A percentile compares a stretch with the other conserved stretches of the same genome.
These are phyloP conservation scores for Prasinococcaceae sp. DNA, from an alignment of 139 green algal species.

Conservation along the genomic window DNA sequence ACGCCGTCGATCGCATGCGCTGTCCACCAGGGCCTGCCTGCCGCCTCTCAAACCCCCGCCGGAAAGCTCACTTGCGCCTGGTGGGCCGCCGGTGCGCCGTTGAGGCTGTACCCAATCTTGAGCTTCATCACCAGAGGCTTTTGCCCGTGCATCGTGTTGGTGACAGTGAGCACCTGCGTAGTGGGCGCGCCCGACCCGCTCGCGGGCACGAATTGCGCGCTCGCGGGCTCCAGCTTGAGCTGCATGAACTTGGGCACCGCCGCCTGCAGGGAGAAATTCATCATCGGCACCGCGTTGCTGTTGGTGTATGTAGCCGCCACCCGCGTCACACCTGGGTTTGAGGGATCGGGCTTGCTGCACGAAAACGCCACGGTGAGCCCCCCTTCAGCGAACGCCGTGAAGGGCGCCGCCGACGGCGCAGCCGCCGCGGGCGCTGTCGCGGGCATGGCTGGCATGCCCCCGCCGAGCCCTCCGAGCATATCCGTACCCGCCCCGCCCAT, in stretches of 20 bases:
- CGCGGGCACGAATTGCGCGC: constrained; percentile 28
- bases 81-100: constrained; percentile 30
- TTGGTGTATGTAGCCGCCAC: constrained; percentile 59
- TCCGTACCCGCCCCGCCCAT: background rate
- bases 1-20: no score
- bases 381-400: constrained; percentile 44
- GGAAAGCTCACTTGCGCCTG: constrained; percentile 54
- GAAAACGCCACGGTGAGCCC: constrained; percentile 48
- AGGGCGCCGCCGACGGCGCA: background rate
- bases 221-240: constrained; percentile 61
- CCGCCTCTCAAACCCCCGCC: constrained; percentile 21
- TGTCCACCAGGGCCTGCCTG: no score
- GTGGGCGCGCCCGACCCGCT: constrained; percentile 16
- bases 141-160: constrained; percentile 58
- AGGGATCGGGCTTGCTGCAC: constrained; percentile 38
- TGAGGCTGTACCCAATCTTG: constrained; percentile 41
- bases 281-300: constrained; percentile 28
- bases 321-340: constrained; percentile 26
- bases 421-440: background rate
- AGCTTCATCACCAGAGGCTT: constrained; percentile 70
- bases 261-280: constrained; percentile 73
- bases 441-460: background rate
- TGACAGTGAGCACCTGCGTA: constrained; percentile 59
- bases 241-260: constrained; percentile 85
- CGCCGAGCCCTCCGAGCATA: background rate